Percentiles rank a stretch among this genome's conserved stretches.
Evolutionary conservation across 306 rosid genomes (phyloP).

Genomic region (Rosa persica): DNA sequence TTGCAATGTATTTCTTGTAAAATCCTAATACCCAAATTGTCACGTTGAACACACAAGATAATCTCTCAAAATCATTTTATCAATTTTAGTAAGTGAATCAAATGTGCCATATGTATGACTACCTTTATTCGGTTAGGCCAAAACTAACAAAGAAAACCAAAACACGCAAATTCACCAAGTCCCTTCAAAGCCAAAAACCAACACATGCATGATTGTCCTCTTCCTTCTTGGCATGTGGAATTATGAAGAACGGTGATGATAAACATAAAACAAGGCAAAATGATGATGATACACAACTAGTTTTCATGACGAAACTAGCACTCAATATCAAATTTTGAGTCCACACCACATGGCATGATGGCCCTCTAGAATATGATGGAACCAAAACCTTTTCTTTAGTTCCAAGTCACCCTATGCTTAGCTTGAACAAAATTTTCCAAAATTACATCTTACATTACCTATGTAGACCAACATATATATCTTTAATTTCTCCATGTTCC

Average conservation of each 20-base stretch:
- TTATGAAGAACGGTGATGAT: slow-evolving; percentile 21
- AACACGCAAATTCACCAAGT: background rate
- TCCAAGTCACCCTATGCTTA: slow-evolving; percentile 12
- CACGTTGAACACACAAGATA: background rate
- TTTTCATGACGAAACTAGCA: background rate
- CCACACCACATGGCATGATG: slow-evolving; percentile 4
- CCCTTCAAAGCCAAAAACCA: slow-evolving; percentile 12
- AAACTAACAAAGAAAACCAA: background rate
- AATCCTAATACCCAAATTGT: no score
- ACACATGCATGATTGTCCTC: slow-evolving; percentile 15
- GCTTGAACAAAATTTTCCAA: background rate
- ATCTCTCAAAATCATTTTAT: background rate
- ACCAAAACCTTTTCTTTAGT: background rate
- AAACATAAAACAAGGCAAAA: background rate
- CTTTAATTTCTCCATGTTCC: background rate
- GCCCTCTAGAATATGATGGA: background rate
- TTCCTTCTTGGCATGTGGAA: slow-evolving; percentile 23
- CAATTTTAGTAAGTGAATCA: background rate
- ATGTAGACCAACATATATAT: background rate
- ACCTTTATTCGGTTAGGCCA: background rate
- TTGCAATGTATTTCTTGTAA: no score
- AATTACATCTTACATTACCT: background rate
- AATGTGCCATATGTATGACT: background rate
- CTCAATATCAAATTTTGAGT: background rate
- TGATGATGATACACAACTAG: background rate